These are phyloP conservation scores for Suillus decipiens DNA, from an alignment of 768 basidiomycete species.

Conservation along the genomic window DNA sequence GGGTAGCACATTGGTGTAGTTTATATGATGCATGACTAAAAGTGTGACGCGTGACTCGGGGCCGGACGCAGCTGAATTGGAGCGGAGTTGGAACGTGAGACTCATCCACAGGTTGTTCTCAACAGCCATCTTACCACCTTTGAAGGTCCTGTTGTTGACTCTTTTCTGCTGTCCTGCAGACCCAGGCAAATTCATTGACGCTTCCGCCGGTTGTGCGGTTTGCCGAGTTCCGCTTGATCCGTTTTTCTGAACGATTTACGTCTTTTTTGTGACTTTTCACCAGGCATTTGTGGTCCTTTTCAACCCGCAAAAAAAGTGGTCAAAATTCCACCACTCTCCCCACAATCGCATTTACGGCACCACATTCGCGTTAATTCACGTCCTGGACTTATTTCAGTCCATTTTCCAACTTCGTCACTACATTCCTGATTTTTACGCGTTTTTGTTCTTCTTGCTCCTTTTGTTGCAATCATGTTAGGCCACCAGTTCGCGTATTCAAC, in stretches of 20 bases:
- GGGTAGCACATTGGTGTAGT: slow-evolving; percentile 1
- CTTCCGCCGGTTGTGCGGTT: slow-evolving; percentile 8
- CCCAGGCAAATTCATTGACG: slow-evolving; percentile 7
- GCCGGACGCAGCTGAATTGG: slow-evolving; percentile 25
- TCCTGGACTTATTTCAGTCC: slow-evolving; percentile 10
- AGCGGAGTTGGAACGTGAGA: slow-evolving; percentile 35
- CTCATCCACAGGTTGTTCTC: slow-evolving; percentile 37
- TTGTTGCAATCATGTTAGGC: slow-evolving; percentile 62
- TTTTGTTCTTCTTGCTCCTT: slow-evolving; percentile 7
- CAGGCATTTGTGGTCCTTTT: slow-evolving; percentile 6
- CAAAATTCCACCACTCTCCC: slow-evolving; percentile 12
- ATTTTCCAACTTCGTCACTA: slow-evolving; percentile 7
- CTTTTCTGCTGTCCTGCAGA: slow-evolving; percentile 3
- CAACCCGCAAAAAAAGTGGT: slow-evolving; percentile 27
- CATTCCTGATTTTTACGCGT: slow-evolving; percentile 20
- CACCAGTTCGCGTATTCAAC: slow-evolving; percentile 92
- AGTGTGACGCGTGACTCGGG: slow-evolving; percentile 27
- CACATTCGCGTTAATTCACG: slow-evolving; percentile 31
- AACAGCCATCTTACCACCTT: slow-evolving; percentile 32
- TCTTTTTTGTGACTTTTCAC: slow-evolving; percentile 18
- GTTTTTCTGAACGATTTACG: slow-evolving; percentile 16
- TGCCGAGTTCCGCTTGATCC: slow-evolving; percentile 9
- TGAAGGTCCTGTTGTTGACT: slow-evolving; percentile 9
- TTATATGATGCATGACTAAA: neutral
- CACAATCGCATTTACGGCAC: slow-evolving; percentile 13